Evolutionary conservation across 2,329 filamentous ascomycete genomes (phyloP).

Genomic region (Fusarium goolgardi): DNA sequence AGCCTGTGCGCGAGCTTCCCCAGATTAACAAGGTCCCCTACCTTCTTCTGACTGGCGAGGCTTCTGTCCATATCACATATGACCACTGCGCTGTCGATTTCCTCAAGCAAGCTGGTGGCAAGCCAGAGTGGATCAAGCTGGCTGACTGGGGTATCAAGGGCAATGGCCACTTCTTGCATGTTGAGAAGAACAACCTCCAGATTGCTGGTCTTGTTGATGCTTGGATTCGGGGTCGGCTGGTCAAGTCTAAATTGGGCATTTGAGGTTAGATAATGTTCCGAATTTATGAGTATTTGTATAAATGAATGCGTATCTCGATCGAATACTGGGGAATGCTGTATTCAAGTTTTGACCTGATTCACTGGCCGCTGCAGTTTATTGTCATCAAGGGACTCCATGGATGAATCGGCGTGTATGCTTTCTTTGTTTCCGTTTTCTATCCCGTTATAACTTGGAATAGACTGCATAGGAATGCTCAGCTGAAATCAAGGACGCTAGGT

Average conservation of each 20-base stretch:
- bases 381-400: too few relatives aligned
- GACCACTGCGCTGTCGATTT: constrained; percentile 33
- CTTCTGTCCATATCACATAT: constrained; percentile 29
- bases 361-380: too few relatives aligned
- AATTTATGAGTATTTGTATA: too few relatives aligned
- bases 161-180: constrained; percentile 34
- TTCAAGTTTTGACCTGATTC: too few relatives aligned
- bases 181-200: constrained; percentile 37
- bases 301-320: background rate
- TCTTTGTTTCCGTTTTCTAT: too few relatives aligned
- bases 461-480: too few relatives aligned
- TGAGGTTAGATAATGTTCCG: background rate
- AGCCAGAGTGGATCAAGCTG: constrained; percentile 33
- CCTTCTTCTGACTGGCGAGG: constrained; percentile 31
- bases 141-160: constrained; percentile 27
- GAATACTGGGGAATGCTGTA: too few relatives aligned
- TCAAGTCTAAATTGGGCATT: background rate
- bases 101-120: constrained; percentile 29
- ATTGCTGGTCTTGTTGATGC: constrained; percentile 20
- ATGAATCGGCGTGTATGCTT: too few relatives aligned
- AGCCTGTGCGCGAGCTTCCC: constrained; percentile 30
- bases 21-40: constrained; percentile 35
- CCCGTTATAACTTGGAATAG: too few relatives aligned
- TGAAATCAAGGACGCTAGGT: too few relatives aligned
- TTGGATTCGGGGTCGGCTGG: constrained; percentile 16